A percentile compares a stretch with the other conserved stretches of the same genome.
These are phyloP conservation scores for Citrus sp. DNA, from an alignment of 345 rosid genomes.

Conservation along the genomic window DNA sequence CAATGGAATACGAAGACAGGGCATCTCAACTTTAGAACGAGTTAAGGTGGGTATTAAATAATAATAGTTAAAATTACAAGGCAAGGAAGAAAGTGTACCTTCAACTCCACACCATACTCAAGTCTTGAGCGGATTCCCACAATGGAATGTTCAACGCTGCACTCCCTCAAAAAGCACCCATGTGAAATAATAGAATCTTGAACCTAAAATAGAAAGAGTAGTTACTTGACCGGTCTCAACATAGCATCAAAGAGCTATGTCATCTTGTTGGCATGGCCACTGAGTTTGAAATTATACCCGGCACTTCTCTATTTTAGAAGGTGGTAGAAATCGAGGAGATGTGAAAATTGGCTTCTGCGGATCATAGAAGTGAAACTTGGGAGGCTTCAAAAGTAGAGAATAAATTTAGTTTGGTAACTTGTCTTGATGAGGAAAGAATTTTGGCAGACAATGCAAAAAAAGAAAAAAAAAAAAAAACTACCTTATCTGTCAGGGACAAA, in stretches of 20 bases:
- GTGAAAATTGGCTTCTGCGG: slow-evolving; percentile 80
- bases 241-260: background rate
- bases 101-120: slow-evolving; percentile 66
- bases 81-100: slow-evolving; percentile 33
- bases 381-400: slow-evolving; percentile 38
- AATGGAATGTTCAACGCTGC: slow-evolving; percentile 62
- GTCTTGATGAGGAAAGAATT: background rate
- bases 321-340: slow-evolving; percentile 86
- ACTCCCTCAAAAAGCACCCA: slow-evolving; percentile 81
- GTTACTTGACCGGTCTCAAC: no score
- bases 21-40: slow-evolving; percentile 17
- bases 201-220: slow-evolving; percentile 31
- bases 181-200: slow-evolving; percentile 77
- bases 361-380: slow-evolving; percentile 74
- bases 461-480: slow-evolving; percentile 17
- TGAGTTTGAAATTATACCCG: slow-evolving; percentile 37
- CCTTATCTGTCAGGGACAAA: slow-evolving; percentile 78
- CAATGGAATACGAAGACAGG: background rate
- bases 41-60: no score
- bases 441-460: background rate
- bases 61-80: background rate
- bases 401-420: slow-evolving; percentile 37
- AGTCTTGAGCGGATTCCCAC: slow-evolving; percentile 76
- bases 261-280: background rate
- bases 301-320: slow-evolving; percentile 82